Conservation (phyloP, 768 basidiomycete species). For the Wakefieldia striispora region DNA sequence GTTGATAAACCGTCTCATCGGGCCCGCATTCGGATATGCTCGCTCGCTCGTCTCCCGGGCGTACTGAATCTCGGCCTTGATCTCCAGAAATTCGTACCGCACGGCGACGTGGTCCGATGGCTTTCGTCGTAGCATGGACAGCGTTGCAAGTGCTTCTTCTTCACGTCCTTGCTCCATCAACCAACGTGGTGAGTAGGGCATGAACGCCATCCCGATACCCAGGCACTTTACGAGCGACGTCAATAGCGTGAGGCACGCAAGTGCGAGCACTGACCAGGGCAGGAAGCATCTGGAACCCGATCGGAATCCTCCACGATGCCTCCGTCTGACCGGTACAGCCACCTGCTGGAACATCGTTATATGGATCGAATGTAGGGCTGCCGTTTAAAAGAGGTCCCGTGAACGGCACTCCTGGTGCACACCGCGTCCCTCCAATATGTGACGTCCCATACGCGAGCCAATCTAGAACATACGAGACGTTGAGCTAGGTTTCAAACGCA, state of each 20-base stretch:
- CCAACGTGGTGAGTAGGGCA: constrained; percentile 46
- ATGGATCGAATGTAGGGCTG: constrained; percentile 29
- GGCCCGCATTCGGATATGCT: constrained; percentile 22
- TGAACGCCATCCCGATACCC: constrained; percentile 31
- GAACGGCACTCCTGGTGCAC: constrained; percentile 29
- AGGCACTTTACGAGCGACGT: constrained; percentile 21
- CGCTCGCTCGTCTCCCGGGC: constrained; percentile 20
- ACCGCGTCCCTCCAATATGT: constrained; percentile 33
- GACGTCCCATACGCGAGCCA: constrained; percentile 34
- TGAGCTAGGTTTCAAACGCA: background rate
- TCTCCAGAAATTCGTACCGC: constrained; percentile 39
- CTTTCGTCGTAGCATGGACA: constrained; percentile 36
- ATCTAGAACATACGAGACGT: constrained; percentile 14
- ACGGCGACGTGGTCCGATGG: constrained; percentile 31
- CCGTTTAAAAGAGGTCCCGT: constrained; percentile 31
- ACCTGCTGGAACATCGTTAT: constrained; percentile 29
- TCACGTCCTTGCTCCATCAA: constrained; percentile 37
- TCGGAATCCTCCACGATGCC: constrained; percentile 36
- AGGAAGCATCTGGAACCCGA: constrained; percentile 39
- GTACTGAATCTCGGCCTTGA: constrained; percentile 36
- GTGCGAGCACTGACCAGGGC: constrained; percentile 30
- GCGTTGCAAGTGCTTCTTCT: constrained; percentile 34
- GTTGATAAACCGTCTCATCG: constrained; percentile 14
- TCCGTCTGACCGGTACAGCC: constrained; percentile 31
- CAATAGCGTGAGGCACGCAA: constrained; percentile 1